Conservation (phyloP, 2,329 filamentous ascomycete species). For the Neonectria ditissima region DNA sequence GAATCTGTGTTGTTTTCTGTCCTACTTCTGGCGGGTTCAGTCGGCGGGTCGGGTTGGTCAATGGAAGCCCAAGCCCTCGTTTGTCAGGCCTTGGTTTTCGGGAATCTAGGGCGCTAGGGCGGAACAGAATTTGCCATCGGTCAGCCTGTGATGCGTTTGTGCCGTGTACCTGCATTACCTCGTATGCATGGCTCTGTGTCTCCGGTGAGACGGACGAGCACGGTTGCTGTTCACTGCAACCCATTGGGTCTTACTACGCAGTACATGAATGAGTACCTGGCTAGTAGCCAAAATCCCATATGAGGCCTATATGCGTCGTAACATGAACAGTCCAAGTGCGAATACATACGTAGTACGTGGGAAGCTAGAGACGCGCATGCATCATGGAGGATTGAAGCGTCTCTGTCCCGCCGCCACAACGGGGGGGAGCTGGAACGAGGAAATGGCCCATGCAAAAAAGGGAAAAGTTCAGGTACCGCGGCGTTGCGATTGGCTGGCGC, state of each 20-base stretch:
- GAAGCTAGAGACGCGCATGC: neutral
- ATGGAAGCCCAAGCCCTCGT: slow-evolving; percentile 2
- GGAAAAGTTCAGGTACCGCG: slow-evolving; percentile 3
- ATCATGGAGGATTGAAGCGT: neutral
- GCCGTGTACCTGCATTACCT: slow-evolving; percentile 5
- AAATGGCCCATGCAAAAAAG: slow-evolving; percentile 20
- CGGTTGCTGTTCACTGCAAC: neutral
- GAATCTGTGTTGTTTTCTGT: neutral
- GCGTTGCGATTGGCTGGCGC: slow-evolving; percentile 2
- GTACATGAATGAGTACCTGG: slow-evolving; percentile 1
- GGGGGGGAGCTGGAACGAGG: slow-evolving; percentile 12
- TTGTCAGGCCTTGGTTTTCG: slow-evolving; percentile 10
- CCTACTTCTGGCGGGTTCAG: neutral
- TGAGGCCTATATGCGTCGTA: neutral
- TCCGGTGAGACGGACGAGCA: neutral
- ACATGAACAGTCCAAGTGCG: neutral
- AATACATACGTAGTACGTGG: neutral
- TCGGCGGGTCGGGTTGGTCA: neutral
- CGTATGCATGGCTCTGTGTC: neutral
- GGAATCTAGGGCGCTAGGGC: slow-evolving; percentile 2
- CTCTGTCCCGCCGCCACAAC: slow-evolving; percentile 8
- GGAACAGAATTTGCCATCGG: neutral
- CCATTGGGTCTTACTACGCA: neutral
- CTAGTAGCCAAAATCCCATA: neutral
- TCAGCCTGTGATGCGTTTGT: slow-evolving; percentile 5